Base-by-base conservation (phyloP, 306 rosid genomes). In the Cucumis hystrix region DNA sequence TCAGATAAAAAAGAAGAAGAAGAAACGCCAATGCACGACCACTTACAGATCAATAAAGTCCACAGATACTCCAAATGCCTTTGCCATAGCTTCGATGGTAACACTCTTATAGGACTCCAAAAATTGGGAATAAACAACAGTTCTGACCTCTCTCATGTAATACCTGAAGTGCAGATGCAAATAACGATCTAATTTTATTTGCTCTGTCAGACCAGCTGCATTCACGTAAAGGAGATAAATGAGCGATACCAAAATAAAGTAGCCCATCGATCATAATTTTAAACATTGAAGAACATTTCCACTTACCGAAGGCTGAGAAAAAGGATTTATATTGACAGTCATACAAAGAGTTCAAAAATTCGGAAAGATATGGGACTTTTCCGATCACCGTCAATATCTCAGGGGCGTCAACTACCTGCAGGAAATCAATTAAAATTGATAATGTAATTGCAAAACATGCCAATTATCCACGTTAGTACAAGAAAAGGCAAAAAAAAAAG, bases 61-160 rank as follows among this genome's bases (percentile, higher is more conserved):
- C 77, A 92, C 97, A 0, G 98, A 86, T 11, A 96, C 98, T 15
- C 99, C 98, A 86, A 96, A 96, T n/a, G 97, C 97, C 83, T 83
- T 96, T 1, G 99, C 98, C 99, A 92, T 92, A 45, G 98, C 99
- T 74, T 92, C 98, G 79, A 92, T 91, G 5, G 99, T 92, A 15
- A 96, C 99, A 77, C 98, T 92, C 88, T 92, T 96, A 37, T 96
- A 96, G 64, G 99, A 96, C 82, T 96, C 99, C 90, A 96, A 84
- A 84, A 91, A 96, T 80, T 96, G 98, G 63, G 97, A 92, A 72
- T 92, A 96, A 23, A 96, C 88, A 15, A 92, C 98, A 47, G 88
- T 86, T 85, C 99, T 88, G 80, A 92, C 79, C 84, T 96, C 99
- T 87, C 99, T 89, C 99, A 96, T 92, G 91, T 86, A 96, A 57